Base-by-base conservation (phyloP, 495 filamentous ascomycete genomes). In the Neurospora sp. region DNA sequence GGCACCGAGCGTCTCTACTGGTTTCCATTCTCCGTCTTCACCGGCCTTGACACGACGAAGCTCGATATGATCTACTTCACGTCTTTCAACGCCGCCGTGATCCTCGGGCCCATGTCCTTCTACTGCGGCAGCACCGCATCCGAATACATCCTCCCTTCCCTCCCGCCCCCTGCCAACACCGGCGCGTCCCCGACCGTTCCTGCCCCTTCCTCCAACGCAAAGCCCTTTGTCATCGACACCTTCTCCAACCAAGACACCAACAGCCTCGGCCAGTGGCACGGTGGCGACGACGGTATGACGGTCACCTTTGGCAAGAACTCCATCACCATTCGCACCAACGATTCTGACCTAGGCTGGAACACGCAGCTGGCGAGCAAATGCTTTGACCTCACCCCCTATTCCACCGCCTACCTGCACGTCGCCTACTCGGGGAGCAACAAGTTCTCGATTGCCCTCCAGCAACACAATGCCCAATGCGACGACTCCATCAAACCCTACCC, bases 211-310 rank as follows among this genome's bases (percentile, higher is more conserved):
- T 83, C 87, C 34, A 82, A 80, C 38, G 85, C 87, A 15, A 82
- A 86, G 31, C 79, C 80, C 6, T 81, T 93, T n/a, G 81, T 92
- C 10, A 89, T 94, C 69, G 92, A 94, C 79, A 85, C 84, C 17
- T 94, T 94, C 75, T 77, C 81, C 39, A 83, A 85, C 76, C 66
- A 76, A 8, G 78, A 87, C 40, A 82, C 81, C 39, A 94, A 94
- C 75, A 86, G 86, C 34, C 86, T 94, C 2, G 88, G 88, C 4
- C 88, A 89, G 79, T 94, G 89, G 87, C 92, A 94, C 79, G 92
- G 92, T 0, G 81, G 86, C 2, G 90, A 92, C 70, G 76, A 77
- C 70, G 84, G 84, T 11, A 85, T 91, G 71, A 81, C 82, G 13
- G 74, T 87, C 15, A 86, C 86, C 4, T 86, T 88, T 75, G 79